phyloP scores from a whole-genome alignment of 352 stramenopile genomes.

The Lagenidium giganteum region DNA sequence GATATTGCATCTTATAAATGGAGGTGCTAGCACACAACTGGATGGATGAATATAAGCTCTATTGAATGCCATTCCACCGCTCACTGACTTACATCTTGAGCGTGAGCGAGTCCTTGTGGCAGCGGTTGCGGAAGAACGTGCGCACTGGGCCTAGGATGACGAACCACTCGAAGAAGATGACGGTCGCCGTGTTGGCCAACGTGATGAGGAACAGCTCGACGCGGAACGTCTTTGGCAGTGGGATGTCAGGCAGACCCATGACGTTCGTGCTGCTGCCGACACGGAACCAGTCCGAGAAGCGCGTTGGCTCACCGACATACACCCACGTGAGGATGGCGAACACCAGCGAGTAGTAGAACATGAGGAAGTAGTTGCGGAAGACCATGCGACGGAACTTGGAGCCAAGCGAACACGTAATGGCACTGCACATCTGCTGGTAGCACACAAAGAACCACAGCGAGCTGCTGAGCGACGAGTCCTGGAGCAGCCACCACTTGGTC shows the following conservation, averaged over 20 bases:
- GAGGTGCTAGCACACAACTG: too few species aligned
- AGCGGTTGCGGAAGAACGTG: slow-evolving; percentile 10
- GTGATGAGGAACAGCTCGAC: slow-evolving; percentile 28
- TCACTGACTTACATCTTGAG: slow-evolving; percentile 29
- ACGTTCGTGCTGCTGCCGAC: slow-evolving; percentile 43
- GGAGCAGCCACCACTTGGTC: slow-evolving; percentile 31
- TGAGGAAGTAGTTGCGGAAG: slow-evolving; percentile 26
- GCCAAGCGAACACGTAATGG: slow-evolving; percentile 26
- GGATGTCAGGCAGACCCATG: slow-evolving; percentile 42
- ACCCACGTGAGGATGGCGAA: slow-evolving; percentile 22
- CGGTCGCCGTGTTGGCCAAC: slow-evolving; percentile 23
- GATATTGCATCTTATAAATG: too few species aligned
- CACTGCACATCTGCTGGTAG: slow-evolving; percentile 17
- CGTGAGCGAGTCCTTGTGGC: slow-evolving; percentile 20
- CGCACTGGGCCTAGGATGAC: slow-evolving; percentile 37
- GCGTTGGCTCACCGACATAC: slow-evolving; percentile 20
- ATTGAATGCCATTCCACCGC: too few species aligned
- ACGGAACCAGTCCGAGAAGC: slow-evolving; percentile 31
- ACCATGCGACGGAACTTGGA: slow-evolving; percentile 27
- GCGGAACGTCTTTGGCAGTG: slow-evolving; percentile 35
- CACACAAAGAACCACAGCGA: slow-evolving; percentile 23
- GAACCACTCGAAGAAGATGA: slow-evolving; percentile 35
- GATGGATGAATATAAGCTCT: too few species aligned
- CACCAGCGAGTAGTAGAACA: slow-evolving; percentile 15
- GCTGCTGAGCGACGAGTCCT: slow-evolving; percentile 21